Evolutionary conservation across 2,329 filamentous ascomycete genomes (phyloP).

Genomic region (Fusarium chaquense): DNA sequence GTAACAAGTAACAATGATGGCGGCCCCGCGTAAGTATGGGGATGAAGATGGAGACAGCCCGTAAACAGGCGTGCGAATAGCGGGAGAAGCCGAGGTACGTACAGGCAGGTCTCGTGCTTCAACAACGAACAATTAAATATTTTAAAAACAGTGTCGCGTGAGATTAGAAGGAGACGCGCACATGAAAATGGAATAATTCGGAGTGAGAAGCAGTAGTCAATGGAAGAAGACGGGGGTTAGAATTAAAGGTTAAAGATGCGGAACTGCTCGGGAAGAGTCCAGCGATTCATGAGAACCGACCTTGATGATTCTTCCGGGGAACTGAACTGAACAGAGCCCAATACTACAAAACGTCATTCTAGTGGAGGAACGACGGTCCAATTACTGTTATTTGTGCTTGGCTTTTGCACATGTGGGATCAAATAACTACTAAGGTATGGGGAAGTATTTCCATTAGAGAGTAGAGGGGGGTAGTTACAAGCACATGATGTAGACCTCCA

Average conservation of each 20-base stretch:
- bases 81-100: constrained; percentile 47
- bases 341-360: constrained; percentile 37
- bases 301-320: constrained; percentile 27
- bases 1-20: constrained; percentile 30
- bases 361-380: constrained; percentile 29
- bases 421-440: constrained; percentile 25
- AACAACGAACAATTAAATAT: constrained; percentile 14
- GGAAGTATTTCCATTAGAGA: constrained; percentile 31
- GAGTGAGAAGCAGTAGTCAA: constrained; percentile 5
- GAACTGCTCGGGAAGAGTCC: constrained; percentile 37
- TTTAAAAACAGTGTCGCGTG: constrained; percentile 25
- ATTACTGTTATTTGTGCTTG: constrained; percentile 22
- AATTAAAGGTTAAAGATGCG: constrained; percentile 27
- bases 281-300: constrained; percentile 13
- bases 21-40: constrained; percentile 43
- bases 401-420: constrained; percentile 37
- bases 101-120: constrained; percentile 1
- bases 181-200: constrained; percentile 30
- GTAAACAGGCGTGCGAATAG: constrained; percentile 37
- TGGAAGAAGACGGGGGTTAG: constrained; percentile 24
- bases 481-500: constrained; percentile 39
- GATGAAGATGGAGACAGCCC: constrained; percentile 7
- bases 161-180: constrained; percentile 27
- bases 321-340: neutral
- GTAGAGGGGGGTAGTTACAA: constrained; percentile 13